A percentile compares a stretch with the other conserved stretches of the same genome.
Evolutionary conservation across 805 yeast species (phyloP).

Genomic region (Metschnikowia cubensis): DNA sequence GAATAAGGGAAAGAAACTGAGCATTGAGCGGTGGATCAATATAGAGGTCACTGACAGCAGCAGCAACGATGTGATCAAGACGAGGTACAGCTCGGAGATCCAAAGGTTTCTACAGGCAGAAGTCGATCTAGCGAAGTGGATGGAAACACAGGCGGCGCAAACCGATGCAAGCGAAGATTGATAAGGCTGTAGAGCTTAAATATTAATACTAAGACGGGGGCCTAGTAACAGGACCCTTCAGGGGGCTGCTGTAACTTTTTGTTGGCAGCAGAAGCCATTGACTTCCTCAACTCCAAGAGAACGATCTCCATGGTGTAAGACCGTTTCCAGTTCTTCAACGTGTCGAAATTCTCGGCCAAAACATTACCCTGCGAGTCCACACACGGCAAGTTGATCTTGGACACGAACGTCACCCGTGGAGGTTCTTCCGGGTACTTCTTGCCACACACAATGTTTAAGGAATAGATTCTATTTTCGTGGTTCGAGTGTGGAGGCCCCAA

Average conservation of each 20-base stretch:
- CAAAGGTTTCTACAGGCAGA: constrained; percentile 37
- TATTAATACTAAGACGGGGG: not conserved
- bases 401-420: constrained; percentile 74
- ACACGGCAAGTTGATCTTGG: constrained; percentile 87
- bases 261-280: constrained; percentile 78
- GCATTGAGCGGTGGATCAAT: constrained; percentile 31
- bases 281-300: constrained; percentile 76
- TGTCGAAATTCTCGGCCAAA: constrained; percentile 47
- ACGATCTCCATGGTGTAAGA: constrained; percentile 92
- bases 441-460: constrained; percentile 77
- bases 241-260: constrained; percentile 86
- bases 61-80: constrained; percentile 27
- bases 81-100: constrained; percentile 25
- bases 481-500: constrained; percentile 90
- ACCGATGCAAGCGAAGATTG: not conserved
- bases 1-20: constrained; percentile 26
- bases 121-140: constrained; percentile 30
- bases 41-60: constrained; percentile 35
- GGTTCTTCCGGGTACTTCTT: constrained; percentile 84
- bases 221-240: constrained; percentile 69
- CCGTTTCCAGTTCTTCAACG: constrained; percentile 81
- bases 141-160: constrained; percentile 20
- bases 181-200: not conserved
- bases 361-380: constrained; percentile 67
- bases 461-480: constrained; percentile 92